Evolutionary conservation across 2,329 filamentous ascomycete species (phyloP), one percentile per base, ranked within the genome.

Genomic region (Ophiognomonia clavigignenti-juglandacearum): DNA sequence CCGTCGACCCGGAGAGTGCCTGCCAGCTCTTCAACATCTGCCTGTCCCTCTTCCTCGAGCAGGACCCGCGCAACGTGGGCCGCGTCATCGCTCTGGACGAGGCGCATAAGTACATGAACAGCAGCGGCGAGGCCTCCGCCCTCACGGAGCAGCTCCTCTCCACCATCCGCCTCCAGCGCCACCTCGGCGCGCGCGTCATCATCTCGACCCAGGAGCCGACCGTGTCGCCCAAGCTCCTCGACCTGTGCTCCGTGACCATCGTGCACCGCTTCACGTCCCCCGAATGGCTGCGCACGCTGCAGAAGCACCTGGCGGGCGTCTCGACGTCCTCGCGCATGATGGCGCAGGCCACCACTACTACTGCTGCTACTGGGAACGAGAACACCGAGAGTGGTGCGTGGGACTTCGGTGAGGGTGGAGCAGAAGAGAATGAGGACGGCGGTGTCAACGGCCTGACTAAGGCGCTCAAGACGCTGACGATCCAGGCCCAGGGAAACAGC

Each of bases 131-230:
- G 35, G 75, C 77, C 1, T 60, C 66, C 3, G 67, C 66, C 0
- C 71, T 91, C 26, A 89, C 84, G 0, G 71, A 83, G 6, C 70
- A 71, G 0, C 68, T 91, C 0, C 67, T 87, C 0, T 69, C 72
- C 0, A 75, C 78, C 0, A 84, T 91, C 53, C 77, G 86, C 0
- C 71, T 84, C n/a, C 86, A 92, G 61, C 79, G 86, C 0, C 86
- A 91, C 57, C 64, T 82, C 1, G 85, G 74, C 1, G 72, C 76
- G 0, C 75, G 86, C 1, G 70, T 90, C 6, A 60, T 91, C 39
- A 82, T 92, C 26, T 82, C 85, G 0, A 91, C 86, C 0, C 85
- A 93, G 57, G 86, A 91, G 56, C 87, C 86, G 0, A 88, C 83
- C 0, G 73, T 91, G 4, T 83, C 82, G 0, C 78, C 80, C 0